A percentile compares a stretch with the other conserved stretches of the same genome.
Conservation (phyloP, 305 asterid species). For the Fraxinus ornus region DNA sequence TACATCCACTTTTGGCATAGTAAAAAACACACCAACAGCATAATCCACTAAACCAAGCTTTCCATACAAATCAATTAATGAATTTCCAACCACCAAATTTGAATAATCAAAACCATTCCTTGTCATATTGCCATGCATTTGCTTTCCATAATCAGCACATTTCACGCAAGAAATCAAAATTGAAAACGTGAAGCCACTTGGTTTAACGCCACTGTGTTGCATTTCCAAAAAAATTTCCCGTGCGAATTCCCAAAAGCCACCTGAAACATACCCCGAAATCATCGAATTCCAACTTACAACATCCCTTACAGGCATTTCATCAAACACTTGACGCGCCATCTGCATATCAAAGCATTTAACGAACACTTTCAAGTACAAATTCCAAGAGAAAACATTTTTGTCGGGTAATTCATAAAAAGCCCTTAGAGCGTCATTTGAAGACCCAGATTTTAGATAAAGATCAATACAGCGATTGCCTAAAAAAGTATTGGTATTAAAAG, state of each 20-base stretch:
- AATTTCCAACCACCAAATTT: slow-evolving; percentile 61
- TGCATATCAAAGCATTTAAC: slow-evolving; percentile 32
- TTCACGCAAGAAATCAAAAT: slow-evolving; percentile 45
- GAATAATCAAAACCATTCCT: slow-evolving; percentile 45
- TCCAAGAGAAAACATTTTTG: slow-evolving; percentile 65
- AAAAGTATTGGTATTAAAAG: slow-evolving; percentile 45
- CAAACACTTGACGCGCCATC: slow-evolving; percentile 52
- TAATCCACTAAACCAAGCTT: slow-evolving; percentile 58
- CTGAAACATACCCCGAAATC: slow-evolving; percentile 52
- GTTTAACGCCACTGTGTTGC: slow-evolving; percentile 42
- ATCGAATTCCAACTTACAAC: slow-evolving; percentile 72
- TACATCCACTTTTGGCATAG: slow-evolving; percentile 59
- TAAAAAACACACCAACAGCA: slow-evolving; percentile 52
- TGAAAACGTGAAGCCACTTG: slow-evolving; percentile 61
- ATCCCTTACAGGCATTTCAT: slow-evolving; percentile 68
- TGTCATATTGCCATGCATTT: slow-evolving; percentile 56
- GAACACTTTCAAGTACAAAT: slow-evolving; percentile 39
- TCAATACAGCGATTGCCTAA: slow-evolving; percentile 59
- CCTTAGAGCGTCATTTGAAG: slow-evolving; percentile 42
- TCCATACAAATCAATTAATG: slow-evolving; percentile 65
- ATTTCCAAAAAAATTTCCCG: slow-evolving; percentile 49
- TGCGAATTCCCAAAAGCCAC: slow-evolving; percentile 41
- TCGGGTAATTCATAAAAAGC: slow-evolving; percentile 45
- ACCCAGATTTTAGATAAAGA: slow-evolving; percentile 47
- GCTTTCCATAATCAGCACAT: slow-evolving; percentile 50